A percentile compares a stretch with the other conserved stretches of the same genome.
phyloP scores from a whole-genome alignment of 345 rosid genomes.

The Rhodomyrtus tomentosa region DNA sequence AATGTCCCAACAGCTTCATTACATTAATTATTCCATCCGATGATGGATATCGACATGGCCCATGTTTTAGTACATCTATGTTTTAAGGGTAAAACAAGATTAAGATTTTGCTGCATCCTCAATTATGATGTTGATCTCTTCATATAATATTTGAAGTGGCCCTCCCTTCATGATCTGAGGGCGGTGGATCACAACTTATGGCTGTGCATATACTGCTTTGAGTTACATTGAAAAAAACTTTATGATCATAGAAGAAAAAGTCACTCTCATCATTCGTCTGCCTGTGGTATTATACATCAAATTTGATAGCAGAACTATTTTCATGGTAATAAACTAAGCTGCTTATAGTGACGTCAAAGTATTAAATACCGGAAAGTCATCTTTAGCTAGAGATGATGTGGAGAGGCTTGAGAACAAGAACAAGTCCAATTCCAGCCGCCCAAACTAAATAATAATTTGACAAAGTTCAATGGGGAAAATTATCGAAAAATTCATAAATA shows the following conservation, averaged over 20 bases:
- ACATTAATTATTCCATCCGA: neutral
- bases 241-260: neutral
- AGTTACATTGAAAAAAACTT: neutral
- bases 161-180: neutral
- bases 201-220: neutral
- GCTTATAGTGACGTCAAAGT: neutral
- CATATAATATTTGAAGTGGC: neutral
- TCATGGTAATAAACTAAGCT: neutral
- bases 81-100: neutral
- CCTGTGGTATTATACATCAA: neutral
- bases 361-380: neutral
- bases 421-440: neutral
- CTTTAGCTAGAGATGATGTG: neutral
- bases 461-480: neutral
- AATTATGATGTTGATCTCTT: neutral
- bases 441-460: neutral
- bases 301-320: neutral
- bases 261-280: neutral
- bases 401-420: neutral
- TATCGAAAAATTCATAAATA: no score
- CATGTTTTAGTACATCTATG: neutral
- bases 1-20: neutral
- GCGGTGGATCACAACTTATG: neutral
- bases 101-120: neutral
- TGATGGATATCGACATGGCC: neutral